Evolutionary conservation across 352 stramenopile species (phyloP), one percentile per base, ranked within the genome.

Genomic region (Phytophthora macrochlamydospora): DNA sequence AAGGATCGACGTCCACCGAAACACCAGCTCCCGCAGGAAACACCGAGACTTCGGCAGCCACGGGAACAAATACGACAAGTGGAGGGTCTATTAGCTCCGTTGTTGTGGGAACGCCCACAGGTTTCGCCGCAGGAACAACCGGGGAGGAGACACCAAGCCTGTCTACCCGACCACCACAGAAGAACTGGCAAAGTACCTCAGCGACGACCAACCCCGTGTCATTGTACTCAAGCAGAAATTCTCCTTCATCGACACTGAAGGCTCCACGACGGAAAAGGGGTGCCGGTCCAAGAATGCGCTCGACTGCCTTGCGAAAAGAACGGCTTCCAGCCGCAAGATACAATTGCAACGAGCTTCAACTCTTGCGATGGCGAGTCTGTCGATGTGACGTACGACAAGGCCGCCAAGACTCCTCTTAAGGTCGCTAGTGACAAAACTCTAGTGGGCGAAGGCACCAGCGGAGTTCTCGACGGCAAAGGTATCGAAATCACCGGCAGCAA

Each of bases 301-400:
- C 18, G 52, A 71, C 14, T 87, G 79, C 24, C 67, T 85, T 37
- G 67, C 62, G 54, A 81, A 82, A 83, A 82, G 51, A 81, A 81
- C 52, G 76, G 71, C 24, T 76, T 73, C 69, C 54, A 73, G 54
- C 65, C 66, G 30, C 78, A 87, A 62, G 70, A 87, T 13, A 59
- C 73, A 14, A 84, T 87, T 52, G 55, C 77, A 8, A 64, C 72
- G 51, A 69, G 51, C 32, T 74, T 67, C 49, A 69, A 62, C 45
- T 76, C 72, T 56, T 69, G 59, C 8, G 67, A 81, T 5, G 73
- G 68, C 37, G 18, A 8, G 7, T 49, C 32, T n/a, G 65, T 77
- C 29, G 48, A 65, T 1, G 32, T 63, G 62, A 69, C 45, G 9
- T 67, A 58, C 40, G 56, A 60, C 31, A 54, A 62, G 9, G 45